Evolutionary conservation across 1,139 yeast species (phyloP), one percentile per base, ranked within the genome.

Genomic region (Sporopachydermia cereana): DNA sequence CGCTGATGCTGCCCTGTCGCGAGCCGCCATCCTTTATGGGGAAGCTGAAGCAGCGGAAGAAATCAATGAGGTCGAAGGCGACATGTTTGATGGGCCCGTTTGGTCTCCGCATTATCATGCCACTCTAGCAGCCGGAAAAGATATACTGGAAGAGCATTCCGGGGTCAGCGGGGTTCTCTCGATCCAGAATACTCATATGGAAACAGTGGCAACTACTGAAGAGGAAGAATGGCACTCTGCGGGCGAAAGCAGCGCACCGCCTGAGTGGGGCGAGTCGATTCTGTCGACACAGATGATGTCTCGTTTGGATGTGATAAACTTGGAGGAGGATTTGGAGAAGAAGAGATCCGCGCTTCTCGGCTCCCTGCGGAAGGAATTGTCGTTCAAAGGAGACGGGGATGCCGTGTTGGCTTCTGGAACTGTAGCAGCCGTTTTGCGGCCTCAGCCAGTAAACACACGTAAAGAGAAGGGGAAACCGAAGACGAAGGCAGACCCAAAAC

Each of bases 221-320:
- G n/a, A n/a, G n/a, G n/a, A n/a, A n/a, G n/a, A n/a, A n/a, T n/a
- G n/a, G n/a, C n/a, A n/a, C n/a, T n/a, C n/a, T n/a, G n/a, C n/a
- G n/a, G n/a, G n/a, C n/a, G n/a, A n/a, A n/a, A n/a, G n/a, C n/a
- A n/a, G n/a, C n/a, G n/a, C n/a, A n/a, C n/a, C n/a, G n/a, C n/a
- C n/a, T n/a, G n/a, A n/a, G n/a, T n/a, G n/a, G n/a, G 29, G 29
- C 12, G 29, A 34, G 9, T 34, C 39, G 22, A 34, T 34, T 9
- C 39, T 34, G 39, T 34, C 39, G 9, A 34, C 39, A 12, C 39
- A 34, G 22, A 34, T 34, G 39, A 16, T 34, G 22, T 34, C 39
- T 16, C 39, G 39, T 5, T n/a, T 34, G 17, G 39, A 34, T n/a
- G 39, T 7, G 7, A 34, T 34, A 5, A n/a, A 34, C 39, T 7